Base-by-base conservation (phyloP, 2,329 filamentous ascomycete genomes). In the Zarea fungicola region DNA sequence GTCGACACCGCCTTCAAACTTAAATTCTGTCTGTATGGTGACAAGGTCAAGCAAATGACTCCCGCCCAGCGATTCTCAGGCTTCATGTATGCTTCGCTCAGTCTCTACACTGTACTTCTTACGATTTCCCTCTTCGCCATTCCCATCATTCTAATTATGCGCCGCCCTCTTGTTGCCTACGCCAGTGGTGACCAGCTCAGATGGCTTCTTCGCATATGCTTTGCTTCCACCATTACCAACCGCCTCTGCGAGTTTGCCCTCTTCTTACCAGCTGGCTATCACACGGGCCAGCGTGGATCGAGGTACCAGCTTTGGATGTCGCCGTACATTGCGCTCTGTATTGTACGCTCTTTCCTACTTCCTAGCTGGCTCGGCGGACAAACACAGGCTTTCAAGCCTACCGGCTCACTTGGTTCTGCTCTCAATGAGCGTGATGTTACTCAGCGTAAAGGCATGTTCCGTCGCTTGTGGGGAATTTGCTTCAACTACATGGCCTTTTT, bases 291-390 rank as follows among this genome's bases (percentile, higher is more conserved):
- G 60, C 71, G 78, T 47, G 77, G 77, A 32, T 71, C 72, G 2
- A 69, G 77, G 4, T 76, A 76, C 53, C 75, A 80, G 61, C 66
- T 83, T 23, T 83, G 80, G 78, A 83, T 83, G 78, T 72, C 78
- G 6, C 78, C 79, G 0, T 83, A 81, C 62, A 77, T 81, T 52
- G 76, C 77, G 1, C 66, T 80, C 10, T 77, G 74, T 56, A 73
- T 83, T 47, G 63, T 81, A 44, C 77, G 77, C 3, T 73, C 78
- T 2, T 83, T 83, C 57, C 55, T 81, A 13, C 67, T 83, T 3
- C 79, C 79, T 22, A 72, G 60, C 7, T 82, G 78, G 78, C 73
- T 83, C 14, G 81, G 80, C 14, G 80, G 78, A 18, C 70, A 78
- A 58, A 63, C 73, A 0, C 74, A 78, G 60, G 78, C 75, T 18